Evolutionary conservation across 2,329 filamentous ascomycete genomes (phyloP), one percentile per base, ranked within the genome.

Genomic region (Magnaporthiopsis rhizophila): DNA sequence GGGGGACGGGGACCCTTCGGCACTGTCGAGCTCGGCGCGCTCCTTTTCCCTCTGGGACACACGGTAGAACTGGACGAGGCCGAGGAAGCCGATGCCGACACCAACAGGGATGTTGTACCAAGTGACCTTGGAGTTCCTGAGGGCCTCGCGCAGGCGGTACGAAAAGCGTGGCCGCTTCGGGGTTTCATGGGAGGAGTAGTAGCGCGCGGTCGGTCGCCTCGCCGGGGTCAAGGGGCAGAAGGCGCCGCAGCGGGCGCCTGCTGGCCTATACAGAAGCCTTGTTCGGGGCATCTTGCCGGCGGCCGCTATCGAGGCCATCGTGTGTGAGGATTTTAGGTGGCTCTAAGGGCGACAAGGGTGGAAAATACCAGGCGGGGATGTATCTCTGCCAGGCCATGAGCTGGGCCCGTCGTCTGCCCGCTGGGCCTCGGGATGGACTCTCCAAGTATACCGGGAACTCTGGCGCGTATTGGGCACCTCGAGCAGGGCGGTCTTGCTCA

Each of bases 91-190:
- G 71, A 97, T 88, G 66, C 93, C 93, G 28, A 97, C 81, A 32
- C 89, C 91, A 64, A 97, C 85, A 28, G 93, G 93, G 69, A 97
- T 96, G 60, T 90, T 91, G 76, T 92, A 91, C 93, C 93, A 97
- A 79, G 90, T 86, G 67, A 95, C 83, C 75, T 81, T 85, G 68
- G 78, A 80, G 69, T 80, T 81, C 67, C 76, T 78, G 63, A 82
- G 73, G 58, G 81, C 81, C 65, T 78, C 77, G 32, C 81, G 77
- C 64, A 85, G 76, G 34, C 81, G 79, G 61, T 81, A 79, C 36
- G 81, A 79, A 74, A 85, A 84, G 65, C 78, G 77, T 53, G 77
- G 80, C 67, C 79, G 75, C 67, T 78, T 78, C 64, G 78, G 78
- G 58, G 80, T 76, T 65, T 75, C 73, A 64, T 77, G 77, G 61